phyloP scores from a whole-genome alignment of 1,284 basidiomycete species.

The Gomphus bonarii region DNA sequence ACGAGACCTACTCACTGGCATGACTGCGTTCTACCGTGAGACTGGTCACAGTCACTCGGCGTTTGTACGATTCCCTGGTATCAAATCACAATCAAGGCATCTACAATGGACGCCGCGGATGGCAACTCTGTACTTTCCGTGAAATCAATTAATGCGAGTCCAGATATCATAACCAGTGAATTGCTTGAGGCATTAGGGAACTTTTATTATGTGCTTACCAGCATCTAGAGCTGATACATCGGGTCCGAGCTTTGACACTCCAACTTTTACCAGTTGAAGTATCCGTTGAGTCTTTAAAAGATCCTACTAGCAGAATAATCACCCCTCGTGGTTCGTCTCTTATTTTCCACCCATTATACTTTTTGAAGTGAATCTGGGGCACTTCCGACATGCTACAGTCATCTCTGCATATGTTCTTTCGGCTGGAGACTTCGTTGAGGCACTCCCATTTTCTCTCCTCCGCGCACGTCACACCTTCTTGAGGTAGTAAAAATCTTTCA shows the following conservation, averaged over 20 bases:
- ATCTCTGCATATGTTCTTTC: constrained; percentile 53
- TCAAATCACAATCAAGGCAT: background rate
- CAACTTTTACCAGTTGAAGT: constrained; percentile 78
- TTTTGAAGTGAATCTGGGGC: background rate
- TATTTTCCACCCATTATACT: background rate
- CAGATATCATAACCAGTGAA: constrained; percentile 61
- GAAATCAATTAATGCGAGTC: constrained; percentile 43
- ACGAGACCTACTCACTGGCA: constrained; percentile 44
- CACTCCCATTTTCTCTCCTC: constrained; percentile 74
- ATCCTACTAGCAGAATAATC: constrained; percentile 61
- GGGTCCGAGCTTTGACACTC: constrained; percentile 69
- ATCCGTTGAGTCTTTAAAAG: constrained; percentile 42
- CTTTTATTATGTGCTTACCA: background rate
- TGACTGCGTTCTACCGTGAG: constrained; percentile 24
- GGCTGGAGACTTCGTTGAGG: constrained; percentile 71
- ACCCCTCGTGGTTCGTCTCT: constrained; percentile 33
- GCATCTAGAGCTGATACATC: constrained; percentile 60
- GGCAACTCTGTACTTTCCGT: constrained; percentile 35
- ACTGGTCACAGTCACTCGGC: background rate
- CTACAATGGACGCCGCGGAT: constrained; percentile 31
- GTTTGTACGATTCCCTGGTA: background rate
- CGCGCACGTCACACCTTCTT: constrained; percentile 72
- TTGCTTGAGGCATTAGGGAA: background rate
- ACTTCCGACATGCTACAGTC: constrained; percentile 27
- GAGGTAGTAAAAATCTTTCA: constrained; percentile 23